These are phyloP conservation scores for Coffea canephora DNA, from an alignment of 257 asterid species.

Conservation along the genomic window DNA sequence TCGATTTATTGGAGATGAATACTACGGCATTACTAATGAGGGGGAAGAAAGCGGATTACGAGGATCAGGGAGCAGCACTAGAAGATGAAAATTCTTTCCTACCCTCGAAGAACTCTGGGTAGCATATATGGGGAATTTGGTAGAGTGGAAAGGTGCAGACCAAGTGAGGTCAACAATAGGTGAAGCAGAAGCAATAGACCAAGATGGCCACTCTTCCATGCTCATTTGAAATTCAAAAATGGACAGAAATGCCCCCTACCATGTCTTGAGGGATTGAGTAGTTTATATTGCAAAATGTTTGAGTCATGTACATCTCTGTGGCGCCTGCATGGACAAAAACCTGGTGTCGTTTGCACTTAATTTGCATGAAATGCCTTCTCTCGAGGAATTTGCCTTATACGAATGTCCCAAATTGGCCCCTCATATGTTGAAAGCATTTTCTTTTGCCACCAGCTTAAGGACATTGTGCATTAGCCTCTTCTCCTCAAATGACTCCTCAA, in stretches of 20 bases:
- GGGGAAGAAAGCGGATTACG: too few species aligned
- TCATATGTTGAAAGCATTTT: background rate
- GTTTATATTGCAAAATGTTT: background rate
- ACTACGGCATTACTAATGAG: conserved; percentile 9
- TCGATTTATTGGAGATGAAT: conserved; percentile 13
- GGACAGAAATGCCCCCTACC: too few species aligned
- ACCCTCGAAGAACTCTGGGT: conserved; percentile 15
- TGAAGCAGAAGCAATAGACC: background rate
- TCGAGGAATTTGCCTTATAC: background rate
- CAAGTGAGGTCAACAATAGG: too few species aligned
- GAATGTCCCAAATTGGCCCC: conserved; percentile 12
- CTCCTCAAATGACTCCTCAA: conserved; percentile 6
- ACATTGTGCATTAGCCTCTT: background rate
- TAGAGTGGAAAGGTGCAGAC: conserved; percentile 19
- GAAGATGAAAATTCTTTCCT: conserved; percentile 12
- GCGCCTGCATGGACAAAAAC: too few species aligned
- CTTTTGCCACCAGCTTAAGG: conserved; percentile 2
- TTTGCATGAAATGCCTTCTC: background rate
- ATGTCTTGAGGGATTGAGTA: background rate
- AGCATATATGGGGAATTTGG: conserved; percentile 15
- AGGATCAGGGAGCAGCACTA: too few species aligned
- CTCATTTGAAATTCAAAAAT: too few species aligned
- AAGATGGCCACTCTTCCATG: conserved; percentile 18
- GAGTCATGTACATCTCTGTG: background rate
- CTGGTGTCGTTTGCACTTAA: too few species aligned